Conservation (phyloP, 75 land plant genomes). For the Pinus albicaulis region DNA sequence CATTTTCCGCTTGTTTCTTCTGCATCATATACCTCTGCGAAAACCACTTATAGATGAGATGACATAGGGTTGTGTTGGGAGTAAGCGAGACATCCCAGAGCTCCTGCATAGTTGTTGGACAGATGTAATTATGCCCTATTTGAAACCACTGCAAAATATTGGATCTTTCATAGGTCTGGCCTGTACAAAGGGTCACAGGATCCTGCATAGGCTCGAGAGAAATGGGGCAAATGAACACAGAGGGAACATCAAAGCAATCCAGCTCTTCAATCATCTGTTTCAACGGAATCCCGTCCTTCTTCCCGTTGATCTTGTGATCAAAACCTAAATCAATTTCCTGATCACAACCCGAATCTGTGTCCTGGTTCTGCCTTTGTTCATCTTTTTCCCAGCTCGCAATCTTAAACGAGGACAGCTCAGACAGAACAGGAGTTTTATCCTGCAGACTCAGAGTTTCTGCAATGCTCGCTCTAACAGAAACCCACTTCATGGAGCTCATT, state of each 20-base stretch:
- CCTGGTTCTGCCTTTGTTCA: constrained; percentile 21
- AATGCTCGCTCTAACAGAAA: constrained; percentile 13
- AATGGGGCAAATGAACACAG: constrained; percentile 82
- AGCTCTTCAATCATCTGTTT: constrained; percentile 59
- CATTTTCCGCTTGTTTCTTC: constrained; percentile 13
- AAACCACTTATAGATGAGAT: constrained; percentile 16
- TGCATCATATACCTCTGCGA: constrained; percentile 8
- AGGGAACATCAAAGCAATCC: constrained; percentile 45
- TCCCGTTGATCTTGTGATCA: constrained; percentile 28
- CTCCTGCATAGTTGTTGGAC: constrained; percentile 32
- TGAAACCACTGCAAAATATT: constrained; percentile 77
- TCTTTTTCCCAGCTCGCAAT: constrained; percentile 20
- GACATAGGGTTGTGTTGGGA: constrained; percentile 10
- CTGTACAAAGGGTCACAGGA: constrained; percentile 79
- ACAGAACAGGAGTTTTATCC: neutral
- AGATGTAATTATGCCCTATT: constrained; percentile 45
- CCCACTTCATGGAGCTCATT: constrained; percentile 13
- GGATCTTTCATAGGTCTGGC: constrained; percentile 77
- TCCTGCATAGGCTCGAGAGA: constrained; percentile 80
- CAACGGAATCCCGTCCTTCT: constrained; percentile 17
- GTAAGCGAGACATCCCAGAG: constrained; percentile 14
- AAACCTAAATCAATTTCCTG: constrained; percentile 43
- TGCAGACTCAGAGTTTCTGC: constrained; percentile 8
- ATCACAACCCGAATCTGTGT: constrained; percentile 31
- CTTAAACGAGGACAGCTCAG: constrained; percentile 47